Base-by-base conservation (phyloP, 345 rosid species). In the Theobroma cacao region DNA sequence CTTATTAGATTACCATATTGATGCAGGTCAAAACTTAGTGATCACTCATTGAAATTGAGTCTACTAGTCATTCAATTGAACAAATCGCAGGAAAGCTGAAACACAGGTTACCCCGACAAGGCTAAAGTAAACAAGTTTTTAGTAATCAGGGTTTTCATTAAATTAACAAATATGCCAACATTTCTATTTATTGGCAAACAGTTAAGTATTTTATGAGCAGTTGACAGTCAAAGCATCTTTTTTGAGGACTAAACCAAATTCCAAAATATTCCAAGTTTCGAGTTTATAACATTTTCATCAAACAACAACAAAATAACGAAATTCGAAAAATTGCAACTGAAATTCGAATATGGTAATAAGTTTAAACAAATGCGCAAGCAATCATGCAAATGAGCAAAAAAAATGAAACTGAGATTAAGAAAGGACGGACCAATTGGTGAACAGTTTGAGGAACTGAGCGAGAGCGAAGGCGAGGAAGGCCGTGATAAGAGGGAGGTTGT, bases 361-460 rank as follows among this genome's bases (percentile, higher is more conserved):
- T 14, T 36, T 22, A 40, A 38, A 31, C 24, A 53, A 72, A 50
- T 72, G 28, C 4, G 5, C 13, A 43, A 52, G 69, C 65, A 66
- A 82, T 53, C 55, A 13, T 33, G 60, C 47, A 0, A 78, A 56
- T 41, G 14, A 55, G 1, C 1, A 2, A 48, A 48, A 18, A 55
- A 38, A 71, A 7, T 22, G 2, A 18, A 0, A 74, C 11, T 55
- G 38, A 20, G 22, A 45, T 40, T 7, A 50, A 76, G 74, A 80
- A 75, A 34, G 61, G 62, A 91, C 86, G 80, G 85, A 93, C 97
- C 99, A 93, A 85, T 94, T 87, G 77, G 98, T 95, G 89, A 95
- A 95, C 81, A 95, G 82, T 89, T 95, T 95, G 85, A 95, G 98
- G 87, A 93, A 90, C 84, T 95, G 99, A 77, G 99, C 99, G 56